Conservation (phyloP, 345 rosid genomes). For the Cardiospermum halicacabum region DNA sequence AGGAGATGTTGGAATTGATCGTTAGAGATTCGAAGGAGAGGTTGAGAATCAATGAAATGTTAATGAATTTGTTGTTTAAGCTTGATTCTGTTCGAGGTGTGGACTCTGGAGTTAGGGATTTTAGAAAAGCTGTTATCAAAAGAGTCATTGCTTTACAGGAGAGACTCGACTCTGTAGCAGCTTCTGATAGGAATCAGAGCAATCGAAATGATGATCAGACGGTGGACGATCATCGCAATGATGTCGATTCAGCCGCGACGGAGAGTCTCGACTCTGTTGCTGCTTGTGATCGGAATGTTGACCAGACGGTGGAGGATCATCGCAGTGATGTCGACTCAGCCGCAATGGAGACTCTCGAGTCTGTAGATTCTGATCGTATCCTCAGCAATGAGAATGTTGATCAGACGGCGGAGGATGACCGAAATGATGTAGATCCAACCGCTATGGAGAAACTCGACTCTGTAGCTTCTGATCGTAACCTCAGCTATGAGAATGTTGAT, state of each 20-base stretch:
- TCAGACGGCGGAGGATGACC: background rate
- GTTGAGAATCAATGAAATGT: slow-evolving; percentile 42
- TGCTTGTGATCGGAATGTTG: no score
- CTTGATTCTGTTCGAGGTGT: slow-evolving; percentile 57
- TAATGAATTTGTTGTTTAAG: slow-evolving; percentile 51
- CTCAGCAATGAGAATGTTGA: background rate
- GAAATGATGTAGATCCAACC: no score
- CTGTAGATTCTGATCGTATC: no score
- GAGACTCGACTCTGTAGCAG: slow-evolving; percentile 36
- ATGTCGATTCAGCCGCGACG: no score
- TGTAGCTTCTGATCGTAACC: no score
- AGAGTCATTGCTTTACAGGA: slow-evolving; percentile 59
- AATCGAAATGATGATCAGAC: background rate
- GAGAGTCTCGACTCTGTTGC: no score
- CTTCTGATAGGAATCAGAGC: background rate
- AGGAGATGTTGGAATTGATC: slow-evolving; percentile 31
- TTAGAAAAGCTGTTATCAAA: slow-evolving; percentile 43
- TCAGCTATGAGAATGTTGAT: no score
- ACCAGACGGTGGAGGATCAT: no score
- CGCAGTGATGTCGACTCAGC: no score
- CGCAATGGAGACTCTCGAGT: no score
- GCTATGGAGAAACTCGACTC: no score
- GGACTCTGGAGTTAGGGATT: slow-evolving; percentile 52
- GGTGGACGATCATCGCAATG: background rate
- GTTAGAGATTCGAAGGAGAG: slow-evolving; percentile 39